Base-by-base conservation (phyloP, 768 basidiomycete genomes). In the Suillus alpinus region DNA sequence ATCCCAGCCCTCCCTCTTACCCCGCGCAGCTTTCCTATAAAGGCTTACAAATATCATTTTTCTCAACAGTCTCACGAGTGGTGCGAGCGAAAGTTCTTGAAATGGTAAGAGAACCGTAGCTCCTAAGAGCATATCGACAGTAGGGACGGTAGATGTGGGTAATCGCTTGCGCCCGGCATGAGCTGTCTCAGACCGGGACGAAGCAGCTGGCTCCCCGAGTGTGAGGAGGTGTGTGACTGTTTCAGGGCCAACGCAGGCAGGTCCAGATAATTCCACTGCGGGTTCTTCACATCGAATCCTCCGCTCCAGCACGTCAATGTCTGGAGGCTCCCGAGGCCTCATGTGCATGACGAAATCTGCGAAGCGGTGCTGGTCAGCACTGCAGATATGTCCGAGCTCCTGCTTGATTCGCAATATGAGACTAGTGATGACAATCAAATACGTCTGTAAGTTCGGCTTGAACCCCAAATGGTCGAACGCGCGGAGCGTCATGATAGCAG, bases 401-500 rank as follows among this genome's bases (percentile, higher is more conserved):
- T 37, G 60, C 57, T 65, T 74, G 60, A 73, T 73, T 10, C 72
- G 69, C 26, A 61, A 59, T n/a, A 74, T 72, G 64, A 85, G 64
- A 57, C 72, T 75, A 6, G 76, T 73, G 36, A 81, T 12, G 36
- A 82, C 72, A 16, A 75, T 69, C 43, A 71, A 72, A 62, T 83
- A 84, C 2, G 76, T 77, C 46, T 69, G 71, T 7, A 74, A 63
- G 36, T 74, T 76, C 13, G 78, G 66, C 1, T 65, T 63, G 13
- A 80, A 66, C 2, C 69, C 67, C 37, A 76, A 68, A 0, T 61
- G 53, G 16, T 51, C 41, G 58, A 78, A 73, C 9, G 75, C 63
- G 26, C 69, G 71, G 9, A 86, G 59, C 18, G 71, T 70, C 50
- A 80, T 66, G 62, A 76, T 76, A 1, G 81, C 83, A 1, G 75